phyloP scores from a whole-genome alignment of 2,329 filamentous ascomycete species.

The Aspergillus proliferans region DNA sequence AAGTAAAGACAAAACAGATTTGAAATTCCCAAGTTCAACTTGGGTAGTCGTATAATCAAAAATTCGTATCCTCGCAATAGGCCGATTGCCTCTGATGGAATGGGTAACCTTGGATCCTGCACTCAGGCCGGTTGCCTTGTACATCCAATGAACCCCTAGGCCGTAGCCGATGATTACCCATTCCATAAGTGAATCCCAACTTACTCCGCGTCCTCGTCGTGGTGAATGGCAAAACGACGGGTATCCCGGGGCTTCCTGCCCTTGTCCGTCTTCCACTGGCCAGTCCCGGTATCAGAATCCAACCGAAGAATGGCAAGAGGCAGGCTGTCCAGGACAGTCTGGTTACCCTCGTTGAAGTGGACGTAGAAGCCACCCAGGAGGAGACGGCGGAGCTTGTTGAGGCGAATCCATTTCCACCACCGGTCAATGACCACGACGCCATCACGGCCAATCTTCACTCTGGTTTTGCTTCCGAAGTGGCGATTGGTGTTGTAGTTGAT shows the following conservation, averaged over 20 bases:
- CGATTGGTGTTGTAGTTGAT: conserved; percentile 55
- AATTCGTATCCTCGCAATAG: too few species aligned
- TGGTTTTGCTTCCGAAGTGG: conserved; percentile 57
- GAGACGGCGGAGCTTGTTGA: conserved; percentile 56
- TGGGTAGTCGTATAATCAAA: too few species aligned
- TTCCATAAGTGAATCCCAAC: too few species aligned
- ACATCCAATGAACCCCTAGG: too few species aligned
- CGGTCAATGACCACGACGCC: conserved; percentile 60
- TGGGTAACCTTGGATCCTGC: too few species aligned
- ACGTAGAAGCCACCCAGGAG: conserved; percentile 57
- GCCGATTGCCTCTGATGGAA: too few species aligned
- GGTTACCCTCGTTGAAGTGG: conserved; percentile 57
- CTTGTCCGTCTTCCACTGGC: neutral
- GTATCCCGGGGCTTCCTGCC: too few species aligned
- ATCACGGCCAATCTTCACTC: conserved; percentile 51
- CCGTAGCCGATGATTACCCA: too few species aligned
- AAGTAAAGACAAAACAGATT: too few species aligned
- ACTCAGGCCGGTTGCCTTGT: too few species aligned
- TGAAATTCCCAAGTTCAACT: too few species aligned
- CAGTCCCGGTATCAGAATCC: neutral
- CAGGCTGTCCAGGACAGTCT: conserved; percentile 54
- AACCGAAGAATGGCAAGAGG: conserved; percentile 38
- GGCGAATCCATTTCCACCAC: conserved; percentile 66
- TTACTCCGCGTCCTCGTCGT: neutral
- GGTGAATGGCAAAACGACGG: neutral